Evolutionary conservation across 257 asterid species (phyloP), one percentile per base, ranked within the genome.

Genomic region (Cruciata laevipes): DNA sequence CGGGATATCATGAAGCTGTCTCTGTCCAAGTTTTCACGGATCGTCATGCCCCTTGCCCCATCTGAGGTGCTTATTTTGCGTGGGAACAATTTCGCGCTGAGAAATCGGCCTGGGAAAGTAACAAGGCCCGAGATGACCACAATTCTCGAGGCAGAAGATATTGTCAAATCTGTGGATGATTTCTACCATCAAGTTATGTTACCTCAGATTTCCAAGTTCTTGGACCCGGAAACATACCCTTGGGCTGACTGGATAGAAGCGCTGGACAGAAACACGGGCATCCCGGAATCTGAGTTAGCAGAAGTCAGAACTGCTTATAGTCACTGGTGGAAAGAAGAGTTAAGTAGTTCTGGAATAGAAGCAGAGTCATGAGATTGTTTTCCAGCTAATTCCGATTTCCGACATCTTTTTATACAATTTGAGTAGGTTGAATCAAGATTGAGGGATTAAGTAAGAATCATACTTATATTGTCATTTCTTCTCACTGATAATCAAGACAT

Each of bases 1-100:
- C 77, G 75, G 66, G 99, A 93, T 64, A 69, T 82, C 70, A 21
- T 93, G 74, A 70, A 74, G 56, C 61, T 90, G 66, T 90, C 99
- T 4, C 82, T 93, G 27, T 74, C 78, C 84, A 90, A 90, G 71
- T 88, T 83, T 79, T 90, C 99, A 10, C 83, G 97, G 78, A 83
- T 93, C 37, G 82, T 88, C 21, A 58, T 90, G 27, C 99, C 99
- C 51, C 86, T 88, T 37, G 99, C 96, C 61, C 99, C 97, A 35
- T 85, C 99, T 20, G 97, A 93, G 82, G 99, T 82, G 52, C 81
- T 90, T 75, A 63, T 93, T 44, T 78, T 93, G 76, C 78, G 89
- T 77, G 84, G 96, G 61, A 93, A 93, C 79, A 76, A 78, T 58
- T 90, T 90, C 44, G 88, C 77, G 4, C 75, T 87, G 75, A 83